These are phyloP conservation scores for Lojkania enalia DNA, from an alignment of 2,329 filamentous ascomycete species.

Conservation along the genomic window DNA sequence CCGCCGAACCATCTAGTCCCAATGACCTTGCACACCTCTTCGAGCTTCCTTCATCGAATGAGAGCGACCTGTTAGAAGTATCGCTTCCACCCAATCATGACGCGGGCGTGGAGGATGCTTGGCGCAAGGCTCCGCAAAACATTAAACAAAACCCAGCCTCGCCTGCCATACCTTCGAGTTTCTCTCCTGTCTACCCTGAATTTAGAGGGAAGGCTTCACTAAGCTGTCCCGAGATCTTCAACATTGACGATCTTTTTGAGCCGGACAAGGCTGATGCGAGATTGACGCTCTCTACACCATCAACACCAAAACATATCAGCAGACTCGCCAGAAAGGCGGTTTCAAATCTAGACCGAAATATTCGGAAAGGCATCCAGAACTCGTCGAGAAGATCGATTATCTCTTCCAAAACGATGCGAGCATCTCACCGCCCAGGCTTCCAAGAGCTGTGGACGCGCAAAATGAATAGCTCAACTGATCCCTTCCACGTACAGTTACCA, in stretches of 20 bases:
- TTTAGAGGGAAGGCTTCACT: conserved; percentile 34
- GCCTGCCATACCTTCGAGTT: conserved; percentile 29
- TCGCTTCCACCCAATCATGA: conserved; percentile 55
- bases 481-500: conserved; percentile 54
- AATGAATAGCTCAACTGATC: conserved; percentile 49
- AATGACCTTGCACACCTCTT: conserved; percentile 58
- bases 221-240: conserved; percentile 39
- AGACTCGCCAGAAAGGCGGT: conserved; percentile 31
- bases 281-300: conserved; percentile 37
- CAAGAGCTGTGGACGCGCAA: conserved; percentile 58
- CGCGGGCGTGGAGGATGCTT: conserved; percentile 53
- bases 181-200: conserved; percentile 36
- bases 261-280: conserved; percentile 25
- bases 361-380: conserved; percentile 29
- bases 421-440: conserved; percentile 50
- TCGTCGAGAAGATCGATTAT: conserved; percentile 21
- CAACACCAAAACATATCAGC: conserved; percentile 26
- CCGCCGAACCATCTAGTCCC: conserved; percentile 54
- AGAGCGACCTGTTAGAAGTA: conserved; percentile 52
- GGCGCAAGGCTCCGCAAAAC: conserved; percentile 57
- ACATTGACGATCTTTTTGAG: conserved; percentile 36
- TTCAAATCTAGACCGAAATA: conserved; percentile 24
- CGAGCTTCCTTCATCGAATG: conserved; percentile 56
- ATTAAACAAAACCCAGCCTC: conserved; percentile 55
- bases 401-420: conserved; percentile 59